These are phyloP conservation scores for Epichloe bromicola DNA, from an alignment of 2,329 filamentous ascomycete genomes.

Conservation along the genomic window DNA sequence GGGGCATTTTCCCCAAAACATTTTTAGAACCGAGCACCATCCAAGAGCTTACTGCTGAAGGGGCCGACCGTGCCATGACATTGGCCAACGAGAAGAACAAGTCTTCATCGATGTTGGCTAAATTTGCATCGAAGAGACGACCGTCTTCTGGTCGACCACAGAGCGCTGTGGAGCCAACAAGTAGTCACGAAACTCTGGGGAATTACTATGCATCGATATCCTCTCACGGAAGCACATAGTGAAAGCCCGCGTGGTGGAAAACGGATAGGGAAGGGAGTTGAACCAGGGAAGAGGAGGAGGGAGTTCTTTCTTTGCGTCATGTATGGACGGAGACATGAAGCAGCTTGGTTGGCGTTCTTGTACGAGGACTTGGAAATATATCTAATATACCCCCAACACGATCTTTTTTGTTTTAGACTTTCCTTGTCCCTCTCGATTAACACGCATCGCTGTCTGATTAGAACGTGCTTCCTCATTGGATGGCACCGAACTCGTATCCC, in stretches of 20 bases:
- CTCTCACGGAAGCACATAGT: background rate
- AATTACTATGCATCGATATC: background rate
- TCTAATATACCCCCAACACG: background rate
- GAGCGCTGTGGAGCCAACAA: constrained; percentile 21
- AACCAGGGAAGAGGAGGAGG: background rate
- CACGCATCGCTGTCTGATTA: background rate
- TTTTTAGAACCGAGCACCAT: constrained; percentile 34
- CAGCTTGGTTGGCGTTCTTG: background rate
- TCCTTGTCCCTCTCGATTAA: background rate
- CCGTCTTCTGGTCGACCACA: constrained; percentile 16
- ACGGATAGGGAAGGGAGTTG: background rate
- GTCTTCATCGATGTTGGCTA: constrained; percentile 20
- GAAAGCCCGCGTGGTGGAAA: background rate
- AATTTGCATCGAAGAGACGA: constrained; percentile 20
- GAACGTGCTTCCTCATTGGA: background rate
- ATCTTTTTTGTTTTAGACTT: background rate
- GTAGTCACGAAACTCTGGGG: constrained; percentile 17
- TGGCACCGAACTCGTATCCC: background rate
- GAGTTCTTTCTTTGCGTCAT: background rate
- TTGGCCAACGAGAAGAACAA: constrained; percentile 23
- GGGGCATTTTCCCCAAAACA: constrained; percentile 38
- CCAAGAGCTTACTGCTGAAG: constrained; percentile 19
- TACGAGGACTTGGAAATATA: background rate
- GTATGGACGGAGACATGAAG: background rate
- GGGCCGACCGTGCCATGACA: constrained; percentile 17